phyloP scores from a whole-genome alignment of 176 grass and related monocot species.

The Lolium rigidum region DNA sequence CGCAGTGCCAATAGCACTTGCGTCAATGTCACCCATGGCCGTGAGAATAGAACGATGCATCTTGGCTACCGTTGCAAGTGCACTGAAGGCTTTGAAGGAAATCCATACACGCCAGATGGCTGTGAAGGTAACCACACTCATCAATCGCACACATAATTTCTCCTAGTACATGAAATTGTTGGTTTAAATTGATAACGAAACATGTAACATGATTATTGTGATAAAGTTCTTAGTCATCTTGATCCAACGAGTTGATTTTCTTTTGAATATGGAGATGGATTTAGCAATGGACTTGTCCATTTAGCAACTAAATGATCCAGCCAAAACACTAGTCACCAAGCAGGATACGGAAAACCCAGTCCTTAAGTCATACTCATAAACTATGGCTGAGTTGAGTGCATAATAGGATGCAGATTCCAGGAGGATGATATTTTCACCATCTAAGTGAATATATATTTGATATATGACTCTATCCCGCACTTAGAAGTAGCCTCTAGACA shows the following conservation, averaged over 20 bases:
- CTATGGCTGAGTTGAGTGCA: background rate
- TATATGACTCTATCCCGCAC: background rate
- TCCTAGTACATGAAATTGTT: background rate
- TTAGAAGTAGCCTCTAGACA: background rate
- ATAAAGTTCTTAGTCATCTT: too few species aligned
- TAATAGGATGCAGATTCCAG: background rate
- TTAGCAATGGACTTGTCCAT: too few species aligned
- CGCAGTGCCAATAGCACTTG: background rate
- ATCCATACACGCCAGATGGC: constrained; percentile 42
- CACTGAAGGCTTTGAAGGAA: constrained; percentile 25
- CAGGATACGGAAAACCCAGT: background rate
- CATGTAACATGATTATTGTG: background rate
- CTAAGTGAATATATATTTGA: background rate
- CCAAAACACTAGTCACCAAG: background rate
- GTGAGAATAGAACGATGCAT: fast-evolving
- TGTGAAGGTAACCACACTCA: constrained; percentile 32
- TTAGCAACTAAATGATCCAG: too few species aligned
- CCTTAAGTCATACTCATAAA: background rate
- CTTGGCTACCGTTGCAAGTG: constrained; percentile 55
- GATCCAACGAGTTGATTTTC: background rate
- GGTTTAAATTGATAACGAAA: background rate
- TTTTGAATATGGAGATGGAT: too few species aligned
- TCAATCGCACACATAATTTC: background rate
- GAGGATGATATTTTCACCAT: background rate
- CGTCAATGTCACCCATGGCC: background rate